phyloP scores from a whole-genome alignment of 129 eudicot species.

The Lonicera japonica region DNA sequence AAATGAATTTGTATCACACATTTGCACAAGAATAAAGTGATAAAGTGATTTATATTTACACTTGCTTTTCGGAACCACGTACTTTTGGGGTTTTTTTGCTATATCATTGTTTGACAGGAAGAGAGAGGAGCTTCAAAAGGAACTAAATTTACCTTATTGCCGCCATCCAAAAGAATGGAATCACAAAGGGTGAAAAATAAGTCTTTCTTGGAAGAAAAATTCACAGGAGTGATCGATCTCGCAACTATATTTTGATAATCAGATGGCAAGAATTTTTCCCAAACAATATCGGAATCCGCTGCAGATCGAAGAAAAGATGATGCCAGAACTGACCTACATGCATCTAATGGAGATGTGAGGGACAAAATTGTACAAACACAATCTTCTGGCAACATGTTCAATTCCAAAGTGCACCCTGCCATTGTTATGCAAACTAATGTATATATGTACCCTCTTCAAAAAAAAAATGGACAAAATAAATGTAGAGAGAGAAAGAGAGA shows the following conservation, averaged over 20 bases:
- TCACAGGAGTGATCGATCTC: conserved; percentile 32
- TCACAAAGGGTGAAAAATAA: conserved; percentile 39
- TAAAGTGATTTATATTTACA: too few relatives aligned
- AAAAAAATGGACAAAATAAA: too few relatives aligned
- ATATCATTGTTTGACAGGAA: too few relatives aligned
- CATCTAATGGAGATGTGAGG: conserved; percentile 31
- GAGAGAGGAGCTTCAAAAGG: neutral
- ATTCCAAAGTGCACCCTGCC: neutral
- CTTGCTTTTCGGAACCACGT: too few relatives aligned
- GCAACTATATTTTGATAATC: conserved; percentile 34
- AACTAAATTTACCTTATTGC: conserved; percentile 34
- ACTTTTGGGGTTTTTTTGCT: too few relatives aligned
- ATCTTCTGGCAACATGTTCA: conserved; percentile 25
- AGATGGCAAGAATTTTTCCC: conserved; percentile 36
- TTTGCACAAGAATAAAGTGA: too few relatives aligned
- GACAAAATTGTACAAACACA: conserved; percentile 25
- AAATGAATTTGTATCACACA: too few relatives aligned
- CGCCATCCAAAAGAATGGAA: conserved; percentile 53
- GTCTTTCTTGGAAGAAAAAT: conserved; percentile 40
- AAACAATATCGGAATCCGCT: conserved; percentile 34
- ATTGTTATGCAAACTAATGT: neutral
- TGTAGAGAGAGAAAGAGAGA: too few relatives aligned
- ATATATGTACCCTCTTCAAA: too few relatives aligned
- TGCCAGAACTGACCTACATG: conserved; percentile 15
- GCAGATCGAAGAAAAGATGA: conserved; percentile 20